Percentiles rank a stretch among this genome's conserved stretches.
Conservation (phyloP, 129 eudicot genomes). For the Glebionis coronaria region DNA sequence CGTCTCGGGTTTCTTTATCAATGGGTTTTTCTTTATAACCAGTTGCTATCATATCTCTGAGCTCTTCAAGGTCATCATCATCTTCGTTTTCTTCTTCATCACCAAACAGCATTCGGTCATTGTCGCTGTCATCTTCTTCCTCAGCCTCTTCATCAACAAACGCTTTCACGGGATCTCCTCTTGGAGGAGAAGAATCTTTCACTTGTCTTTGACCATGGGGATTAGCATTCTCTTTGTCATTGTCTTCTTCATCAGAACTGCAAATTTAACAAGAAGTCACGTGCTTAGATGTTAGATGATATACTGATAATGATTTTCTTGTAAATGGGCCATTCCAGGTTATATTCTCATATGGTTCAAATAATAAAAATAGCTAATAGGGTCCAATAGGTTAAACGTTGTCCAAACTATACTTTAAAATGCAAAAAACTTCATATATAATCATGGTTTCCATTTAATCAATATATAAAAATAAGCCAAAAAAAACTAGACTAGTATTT, state of each 20-base stretch:
- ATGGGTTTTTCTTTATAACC: constrained; percentile 58
- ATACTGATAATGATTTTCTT: background rate
- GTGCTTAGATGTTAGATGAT: constrained; percentile 6
- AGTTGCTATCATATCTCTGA: constrained; percentile 65
- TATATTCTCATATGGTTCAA: no score
- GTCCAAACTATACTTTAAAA: no score
- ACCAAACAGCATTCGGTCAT: constrained; percentile 52
- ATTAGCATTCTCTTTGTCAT: constrained; percentile 63
- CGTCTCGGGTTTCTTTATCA: constrained; percentile 66
- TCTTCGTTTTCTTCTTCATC: constrained; percentile 65
- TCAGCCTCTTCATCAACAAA: constrained; percentile 89
- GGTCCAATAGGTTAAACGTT: no score
- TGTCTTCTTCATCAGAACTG: constrained; percentile 81
- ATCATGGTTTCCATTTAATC: no score
- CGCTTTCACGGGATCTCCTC: constrained; percentile 70
- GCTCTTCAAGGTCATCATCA: constrained; percentile 56
- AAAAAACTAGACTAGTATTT: no score
- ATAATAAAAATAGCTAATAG: no score
- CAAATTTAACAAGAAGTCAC: constrained; percentile 8
- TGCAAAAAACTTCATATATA: no score
- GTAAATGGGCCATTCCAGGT: no score
- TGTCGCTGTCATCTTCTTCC: constrained; percentile 90
- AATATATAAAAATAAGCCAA: no score
- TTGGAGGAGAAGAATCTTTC: constrained; percentile 34
- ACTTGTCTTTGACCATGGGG: constrained; percentile 30